A percentile compares a stretch with the other conserved stretches of the same genome.
Conservation (phyloP, 164 flowering plant species). For the Sedum album region DNA sequence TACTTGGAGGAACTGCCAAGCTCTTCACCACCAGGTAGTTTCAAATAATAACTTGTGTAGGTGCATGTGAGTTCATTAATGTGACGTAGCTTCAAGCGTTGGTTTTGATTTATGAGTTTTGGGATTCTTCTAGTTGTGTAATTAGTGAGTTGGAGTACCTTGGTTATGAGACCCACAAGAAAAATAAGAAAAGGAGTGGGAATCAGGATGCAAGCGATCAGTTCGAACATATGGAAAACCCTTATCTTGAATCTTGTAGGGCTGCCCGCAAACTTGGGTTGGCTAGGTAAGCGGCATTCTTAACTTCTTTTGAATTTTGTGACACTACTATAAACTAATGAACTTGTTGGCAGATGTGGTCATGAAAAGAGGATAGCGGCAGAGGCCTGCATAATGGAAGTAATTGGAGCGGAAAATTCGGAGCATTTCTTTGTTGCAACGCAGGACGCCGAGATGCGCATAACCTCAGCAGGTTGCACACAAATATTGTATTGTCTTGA, state of each 20-base stretch:
- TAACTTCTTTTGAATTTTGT: neutral
- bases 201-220: neutral
- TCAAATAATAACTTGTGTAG: too few relatives aligned
- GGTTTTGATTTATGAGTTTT: neutral
- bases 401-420: slow-evolving; percentile 62
- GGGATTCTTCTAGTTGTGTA: slow-evolving; percentile 23
- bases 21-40: too few relatives aligned
- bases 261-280: slow-evolving; percentile 40
- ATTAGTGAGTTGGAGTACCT: slow-evolving; percentile 62
- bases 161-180: slow-evolving; percentile 21
- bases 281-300: slow-evolving; percentile 46
- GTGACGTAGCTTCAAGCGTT: too few relatives aligned
- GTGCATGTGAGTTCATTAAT: too few relatives aligned
- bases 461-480: slow-evolving; percentile 45
- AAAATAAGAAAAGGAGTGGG: neutral
- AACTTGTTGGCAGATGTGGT: slow-evolving; percentile 50
- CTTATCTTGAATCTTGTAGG: slow-evolving; percentile 33
- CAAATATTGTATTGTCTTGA: neutral
- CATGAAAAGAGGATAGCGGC: slow-evolving; percentile 61
- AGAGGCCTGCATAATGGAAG: slow-evolving; percentile 48
- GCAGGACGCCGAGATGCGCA: slow-evolving; percentile 66
- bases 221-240: neutral
- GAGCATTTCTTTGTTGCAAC: slow-evolving; percentile 89
- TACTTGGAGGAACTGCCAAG: too few relatives aligned
- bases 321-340: neutral